phyloP scores from a whole-genome alignment of 192 early-diverging fungal species.

The Backusella morwellensis region DNA sequence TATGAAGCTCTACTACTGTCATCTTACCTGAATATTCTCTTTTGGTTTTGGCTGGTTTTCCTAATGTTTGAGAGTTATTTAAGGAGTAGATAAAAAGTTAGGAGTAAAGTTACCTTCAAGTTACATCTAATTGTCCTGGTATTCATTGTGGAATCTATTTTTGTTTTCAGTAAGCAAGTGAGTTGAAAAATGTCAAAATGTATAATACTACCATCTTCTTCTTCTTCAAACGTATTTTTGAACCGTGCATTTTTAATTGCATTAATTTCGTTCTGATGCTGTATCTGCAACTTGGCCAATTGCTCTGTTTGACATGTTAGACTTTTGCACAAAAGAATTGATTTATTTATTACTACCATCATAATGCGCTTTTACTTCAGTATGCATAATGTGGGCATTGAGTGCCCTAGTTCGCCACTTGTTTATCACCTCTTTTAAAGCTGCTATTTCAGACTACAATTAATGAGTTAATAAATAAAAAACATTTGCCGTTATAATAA shows the following conservation, averaged over 20 bases:
- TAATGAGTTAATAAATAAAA: background rate
- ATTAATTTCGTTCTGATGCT: background rate
- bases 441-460: slow-evolving; percentile 10
- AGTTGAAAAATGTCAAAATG: background rate
- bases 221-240: background rate
- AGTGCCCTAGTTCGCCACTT: slow-evolving; percentile 8
- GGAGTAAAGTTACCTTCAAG: background rate
- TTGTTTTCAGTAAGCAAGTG: background rate
- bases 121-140: background rate
- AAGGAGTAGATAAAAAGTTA: background rate
- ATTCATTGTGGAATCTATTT: background rate
- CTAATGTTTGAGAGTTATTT: background rate
- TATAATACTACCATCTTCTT: background rate
- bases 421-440: slow-evolving; percentile 7
- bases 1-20: background rate
- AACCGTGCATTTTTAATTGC: background rate
- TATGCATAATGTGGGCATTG: background rate
- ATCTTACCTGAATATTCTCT: background rate
- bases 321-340: background rate
- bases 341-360: background rate
- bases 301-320: slow-evolving; percentile 4
- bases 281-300: background rate
- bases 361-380: background rate
- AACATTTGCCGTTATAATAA: too few relatives aligned
- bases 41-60: background rate